phyloP scores from a whole-genome alignment of 2,329 filamentous ascomycete species.

The Pseudogymnoascus sp. region DNA sequence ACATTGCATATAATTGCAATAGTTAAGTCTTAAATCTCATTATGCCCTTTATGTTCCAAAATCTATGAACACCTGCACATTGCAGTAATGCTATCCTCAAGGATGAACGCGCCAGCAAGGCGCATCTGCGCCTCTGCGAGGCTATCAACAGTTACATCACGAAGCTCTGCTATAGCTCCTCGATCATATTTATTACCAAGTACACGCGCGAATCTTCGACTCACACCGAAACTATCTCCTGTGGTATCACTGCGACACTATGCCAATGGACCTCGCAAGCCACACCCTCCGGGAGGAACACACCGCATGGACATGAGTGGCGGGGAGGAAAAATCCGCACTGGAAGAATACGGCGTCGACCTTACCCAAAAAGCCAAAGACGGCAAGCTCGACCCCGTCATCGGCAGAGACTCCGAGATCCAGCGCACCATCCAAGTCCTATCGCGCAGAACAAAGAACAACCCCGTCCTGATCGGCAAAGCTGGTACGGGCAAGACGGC shows the following conservation, averaged over 20 bases:
- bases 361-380: conserved; percentile 77
- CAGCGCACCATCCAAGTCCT: conserved; percentile 91
- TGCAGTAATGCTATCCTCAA: not conserved
- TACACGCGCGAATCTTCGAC: conserved; percentile 15
- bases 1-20: conserved; percentile 1
- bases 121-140: not conserved
- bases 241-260: conserved; percentile 45
- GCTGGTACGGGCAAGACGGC: conserved; percentile 90
- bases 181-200: conserved; percentile 6
- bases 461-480: conserved; percentile 80
- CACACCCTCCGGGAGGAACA: conserved; percentile 84
- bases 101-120: not conserved
- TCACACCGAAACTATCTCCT: conserved; percentile 33
- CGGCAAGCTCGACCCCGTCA: conserved; percentile 92
- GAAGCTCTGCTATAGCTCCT: not conserved
- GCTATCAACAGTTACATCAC: not conserved
- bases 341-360: conserved; percentile 89
- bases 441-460: conserved; percentile 84
- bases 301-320: conserved; percentile 86
- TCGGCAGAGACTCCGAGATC: conserved; percentile 86
- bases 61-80: not conserved
- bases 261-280: conserved; percentile 59
- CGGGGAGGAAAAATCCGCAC: conserved; percentile 70
- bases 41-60: not conserved
- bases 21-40: not conserved